phyloP scores from a whole-genome alignment of 768 basidiomycete species.

The Pulveroboletus sp. region DNA sequence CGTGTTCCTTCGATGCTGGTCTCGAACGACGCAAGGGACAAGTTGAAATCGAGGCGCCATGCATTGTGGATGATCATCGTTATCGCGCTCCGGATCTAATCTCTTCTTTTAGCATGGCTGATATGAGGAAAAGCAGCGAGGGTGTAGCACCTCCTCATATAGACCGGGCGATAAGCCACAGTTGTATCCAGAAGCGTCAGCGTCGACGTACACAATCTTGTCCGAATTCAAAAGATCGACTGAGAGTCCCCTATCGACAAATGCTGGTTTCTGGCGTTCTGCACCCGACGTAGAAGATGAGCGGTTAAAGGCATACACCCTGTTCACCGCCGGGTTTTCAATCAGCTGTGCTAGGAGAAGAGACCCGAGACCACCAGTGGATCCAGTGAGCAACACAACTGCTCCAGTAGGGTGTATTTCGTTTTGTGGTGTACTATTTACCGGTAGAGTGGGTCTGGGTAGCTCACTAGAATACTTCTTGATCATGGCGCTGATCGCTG shows the following conservation, averaged over 20 bases:
- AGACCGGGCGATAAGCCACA: constrained; percentile 26
- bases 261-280: constrained; percentile 31
- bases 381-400: constrained; percentile 32
- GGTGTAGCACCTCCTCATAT: constrained; percentile 28
- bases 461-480: constrained; percentile 30
- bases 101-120: neutral
- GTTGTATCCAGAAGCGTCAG: constrained; percentile 27
- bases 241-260: constrained; percentile 33
- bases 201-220: constrained; percentile 36
- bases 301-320: constrained; percentile 34
- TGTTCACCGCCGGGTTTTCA: constrained; percentile 15
- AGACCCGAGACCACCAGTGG: constrained; percentile 40
- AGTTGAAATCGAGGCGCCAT: constrained; percentile 36
- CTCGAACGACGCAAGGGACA: constrained; percentile 35
- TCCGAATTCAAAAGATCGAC: constrained; percentile 22
- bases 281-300: constrained; percentile 5
- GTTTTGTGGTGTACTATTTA: neutral
- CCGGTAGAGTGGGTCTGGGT: neutral
- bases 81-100: constrained; percentile 19
- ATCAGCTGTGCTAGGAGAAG: constrained; percentile 31
- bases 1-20: constrained; percentile 31
- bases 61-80: constrained; percentile 27
- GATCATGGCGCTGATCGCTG: constrained; percentile 31
- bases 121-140: too few species aligned
- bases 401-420: neutral